Evolutionary conservation across 2,329 filamentous ascomycete species (phyloP), one percentile per base, ranked within the genome.

Genomic region (Didymosphaeria variabile): DNA sequence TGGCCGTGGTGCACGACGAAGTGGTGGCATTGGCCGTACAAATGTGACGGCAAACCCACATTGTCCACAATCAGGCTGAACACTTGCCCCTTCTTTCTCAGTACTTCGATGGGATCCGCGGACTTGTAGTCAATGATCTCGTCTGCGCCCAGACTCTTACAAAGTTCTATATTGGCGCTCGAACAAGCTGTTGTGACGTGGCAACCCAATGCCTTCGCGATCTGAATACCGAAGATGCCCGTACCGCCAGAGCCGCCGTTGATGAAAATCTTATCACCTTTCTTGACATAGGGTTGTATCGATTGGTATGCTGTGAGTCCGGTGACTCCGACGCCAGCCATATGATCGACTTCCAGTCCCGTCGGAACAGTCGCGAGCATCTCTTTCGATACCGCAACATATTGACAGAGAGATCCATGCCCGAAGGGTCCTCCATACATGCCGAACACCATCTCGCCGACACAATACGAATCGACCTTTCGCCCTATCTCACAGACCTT

Each of bases 211-310:
- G 79, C 78, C 71, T 89, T 90, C 9, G 88, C 88, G 47, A 90
- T 83, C 70, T 91, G 88, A 56, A 91, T 86, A 0, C 81, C 84
- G 59, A 83, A 89, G 0, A 83, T 82, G 0, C 89, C 89, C 0
- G 82, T 84, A 0, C 88, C 88, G 10, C 89, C 89, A 6, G 83
- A 86, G 0, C 87, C 88, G 13, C 87, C 88, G 65, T 90, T 90
- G 72, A 90, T 84, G 68, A 90, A 87, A 8, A 91, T 80, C 66
- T 82, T 84, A 55, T 85, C 81, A 7, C 79, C 79, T 6, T 66
- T 59, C 59, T 78, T 79, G n/a, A 77, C 74, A 42, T 78, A 70
- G 0, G 76, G 75, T 6, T 67, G 65, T 26, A 82, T 65, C 23
- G 70, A 71, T 63, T 81, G 78, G 52, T 74, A 79, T 19, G 79